A percentile compares a stretch with the other conserved stretches of the same genome.
phyloP scores from a whole-genome alignment of 192 early-diverging fungal species.

The Rhizoclosmatium globosum region DNA sequence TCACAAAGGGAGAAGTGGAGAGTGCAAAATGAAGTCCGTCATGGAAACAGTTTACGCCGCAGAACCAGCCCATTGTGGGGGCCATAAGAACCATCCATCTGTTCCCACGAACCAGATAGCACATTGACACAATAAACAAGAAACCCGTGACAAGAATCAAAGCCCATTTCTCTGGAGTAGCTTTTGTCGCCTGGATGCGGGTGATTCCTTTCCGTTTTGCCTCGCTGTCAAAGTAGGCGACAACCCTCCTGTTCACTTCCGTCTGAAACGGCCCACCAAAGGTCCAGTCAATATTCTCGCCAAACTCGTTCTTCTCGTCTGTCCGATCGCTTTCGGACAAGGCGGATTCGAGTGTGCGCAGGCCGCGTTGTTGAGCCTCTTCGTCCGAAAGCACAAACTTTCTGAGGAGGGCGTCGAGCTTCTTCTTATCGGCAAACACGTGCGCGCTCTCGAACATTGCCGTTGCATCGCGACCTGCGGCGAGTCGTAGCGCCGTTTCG shows the following conservation, averaged over 20 bases:
- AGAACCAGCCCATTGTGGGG: background rate
- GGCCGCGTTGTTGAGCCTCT: background rate
- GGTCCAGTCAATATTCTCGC: background rate
- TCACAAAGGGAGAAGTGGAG: background rate
- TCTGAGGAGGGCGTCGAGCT: background rate
- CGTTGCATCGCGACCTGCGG: constrained; percentile 20
- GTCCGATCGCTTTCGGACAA: background rate
- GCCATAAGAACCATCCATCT: constrained; percentile 14
- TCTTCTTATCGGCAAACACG: constrained; percentile 25
- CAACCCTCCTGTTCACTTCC: background rate
- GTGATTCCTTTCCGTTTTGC: constrained; percentile 14
- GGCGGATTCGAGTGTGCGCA: constrained; percentile 9
- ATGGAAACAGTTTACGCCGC: constrained; percentile 24
- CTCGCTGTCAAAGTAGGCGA: constrained; percentile 17
- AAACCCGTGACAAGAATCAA: background rate
- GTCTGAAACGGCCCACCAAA: background rate
- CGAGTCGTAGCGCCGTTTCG: constrained; percentile 10
- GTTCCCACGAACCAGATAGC: background rate
- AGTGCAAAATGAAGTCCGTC: constrained; percentile 27
- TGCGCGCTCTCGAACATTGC: constrained; percentile 26
- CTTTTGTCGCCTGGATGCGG: constrained; percentile 24
- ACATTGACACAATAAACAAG: background rate
- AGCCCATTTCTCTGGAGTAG: constrained; percentile 18
- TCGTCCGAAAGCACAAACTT: background rate
- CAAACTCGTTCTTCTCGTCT: background rate